phyloP scores from a whole-genome alignment of 2,329 filamentous ascomycete species.

The Aspergillus sergii region DNA sequence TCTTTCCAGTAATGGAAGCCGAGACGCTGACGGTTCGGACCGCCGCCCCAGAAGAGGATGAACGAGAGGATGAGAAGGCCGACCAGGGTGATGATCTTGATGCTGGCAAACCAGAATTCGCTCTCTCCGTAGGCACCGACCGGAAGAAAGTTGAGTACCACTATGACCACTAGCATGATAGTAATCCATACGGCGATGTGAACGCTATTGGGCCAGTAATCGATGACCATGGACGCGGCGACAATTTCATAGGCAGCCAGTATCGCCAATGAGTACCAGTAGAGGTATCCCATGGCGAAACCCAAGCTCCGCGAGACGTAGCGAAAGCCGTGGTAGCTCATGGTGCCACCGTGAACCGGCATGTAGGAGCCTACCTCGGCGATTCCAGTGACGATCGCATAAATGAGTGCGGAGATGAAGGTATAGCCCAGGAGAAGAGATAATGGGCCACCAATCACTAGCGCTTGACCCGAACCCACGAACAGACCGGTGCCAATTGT shows the following conservation, averaged over 20 bases:
- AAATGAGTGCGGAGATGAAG: conserved; percentile 51
- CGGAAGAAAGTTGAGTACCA: conserved; percentile 51
- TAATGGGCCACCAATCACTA: conserved; percentile 55
- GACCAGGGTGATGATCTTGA: conserved; percentile 56
- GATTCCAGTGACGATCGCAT: conserved; percentile 51
- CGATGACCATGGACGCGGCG: conserved; percentile 66
- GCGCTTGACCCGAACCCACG: conserved; percentile 56
- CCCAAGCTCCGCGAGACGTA: conserved; percentile 47
- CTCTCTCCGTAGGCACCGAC: conserved; percentile 56
- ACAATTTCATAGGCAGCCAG: conserved; percentile 62
- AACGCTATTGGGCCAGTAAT: conserved; percentile 58
- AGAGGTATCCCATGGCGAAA: conserved; percentile 48
- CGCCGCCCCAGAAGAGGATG: conserved; percentile 61
- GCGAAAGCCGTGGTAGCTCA: conserved; percentile 48
- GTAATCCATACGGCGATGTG: conserved; percentile 55
- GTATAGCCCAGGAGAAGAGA: conserved; percentile 56
- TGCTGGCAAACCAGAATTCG: conserved; percentile 57
- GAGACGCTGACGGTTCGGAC: conserved; percentile 52
- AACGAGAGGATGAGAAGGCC: conserved; percentile 57
- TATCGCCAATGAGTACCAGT: conserved; percentile 53
- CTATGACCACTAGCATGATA: conserved; percentile 62
- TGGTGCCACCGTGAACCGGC: conserved; percentile 47
- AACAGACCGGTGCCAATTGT: conserved; percentile 61
- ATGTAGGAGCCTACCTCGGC: conserved; percentile 47
- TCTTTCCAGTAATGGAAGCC: conserved; percentile 56